Base-by-base conservation (phyloP, 1,284 basidiomycete species). In the Ustilago sp. region DNA sequence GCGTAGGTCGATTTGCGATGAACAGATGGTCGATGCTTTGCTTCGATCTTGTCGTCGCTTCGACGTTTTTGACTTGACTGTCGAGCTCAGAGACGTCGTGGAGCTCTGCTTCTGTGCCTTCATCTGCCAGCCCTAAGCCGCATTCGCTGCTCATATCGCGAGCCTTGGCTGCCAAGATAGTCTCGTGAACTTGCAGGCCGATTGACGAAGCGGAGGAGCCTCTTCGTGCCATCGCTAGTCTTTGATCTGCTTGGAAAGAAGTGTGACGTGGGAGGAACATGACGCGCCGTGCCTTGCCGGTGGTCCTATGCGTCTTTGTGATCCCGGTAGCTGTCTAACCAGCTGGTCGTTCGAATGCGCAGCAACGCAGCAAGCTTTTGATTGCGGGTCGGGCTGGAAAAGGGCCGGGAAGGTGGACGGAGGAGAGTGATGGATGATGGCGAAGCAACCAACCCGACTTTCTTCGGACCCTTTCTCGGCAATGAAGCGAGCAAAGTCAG, bases 131-230 rank as follows among this genome's bases (percentile, higher is more conserved):
- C 8, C 76, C 76, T 6, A 78, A 59, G 23, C 76, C 76, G 45
- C 54, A 59, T 31, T 77, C 56, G 15, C 11, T 57, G 59, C 66
- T 70, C 34, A 78, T 50, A 8, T 77, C 55, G n/a, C 76, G 63
- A 35, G 60, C 68, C 19, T 66, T 59, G 19, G 66, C 76, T 17
- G 76, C 67, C n/a, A 78, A 52, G 34, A 74, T 63, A 36, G 59
- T 59, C 43, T 78, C 59, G 52, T 75, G 71, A 7, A 78, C 72
- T 34, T 78, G 76, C 3, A 80, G 56, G 47, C 75, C 74, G 56
- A 70, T 54, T 34, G 50, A 13, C 2, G 62, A 70, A 12, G 68
- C 34, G 5, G 68, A 64, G 15, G 68, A 64, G 12, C 41, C n/a
- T n/a, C 36, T 58, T 19, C 68, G 48, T 32, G 48, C 59, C 8